Evolutionary conservation across 768 basidiomycete genomes (phyloP).

Genomic region (Phylloporus rhodoxanthus): DNA sequence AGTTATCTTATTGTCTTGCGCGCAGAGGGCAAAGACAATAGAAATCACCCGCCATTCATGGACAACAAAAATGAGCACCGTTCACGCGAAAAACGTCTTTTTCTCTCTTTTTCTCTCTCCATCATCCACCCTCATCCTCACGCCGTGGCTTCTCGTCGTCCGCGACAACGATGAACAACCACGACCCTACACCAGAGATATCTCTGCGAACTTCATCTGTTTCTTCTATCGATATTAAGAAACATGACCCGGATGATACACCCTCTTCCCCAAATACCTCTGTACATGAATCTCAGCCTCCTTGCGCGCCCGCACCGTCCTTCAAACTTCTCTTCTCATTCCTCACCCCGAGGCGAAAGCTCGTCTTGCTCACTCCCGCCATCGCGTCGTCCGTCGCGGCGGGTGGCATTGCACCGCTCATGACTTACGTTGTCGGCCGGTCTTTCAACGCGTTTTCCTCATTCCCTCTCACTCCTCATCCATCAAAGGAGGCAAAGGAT

Average conservation of each 20-base stretch:
- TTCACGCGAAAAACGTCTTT: background rate
- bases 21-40: conserved; percentile 19
- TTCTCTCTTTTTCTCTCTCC: conserved; percentile 11
- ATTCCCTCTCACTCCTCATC: conserved; percentile 42
- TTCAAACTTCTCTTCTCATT: conserved; percentile 64
- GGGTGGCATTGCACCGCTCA: conserved; percentile 75
- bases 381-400: conserved; percentile 53
- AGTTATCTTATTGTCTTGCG: conserved; percentile 22
- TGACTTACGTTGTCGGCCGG: conserved; percentile 76
- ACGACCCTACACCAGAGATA: conserved; percentile 21
- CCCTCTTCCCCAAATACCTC: conserved; percentile 10
- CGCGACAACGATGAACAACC: conserved; percentile 29
- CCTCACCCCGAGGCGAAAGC: conserved; percentile 49
- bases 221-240: conserved; percentile 19
- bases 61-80: conserved; percentile 21
- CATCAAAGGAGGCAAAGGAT: conserved; percentile 40
- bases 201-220: conserved; percentile 16
- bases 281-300: conserved; percentile 15
- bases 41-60: conserved; percentile 2
- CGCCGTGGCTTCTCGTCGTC: conserved; percentile 23
- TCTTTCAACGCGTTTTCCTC: conserved; percentile 67
- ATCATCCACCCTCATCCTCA: conserved; percentile 2
- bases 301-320: conserved; percentile 41
- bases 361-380: conserved; percentile 59
- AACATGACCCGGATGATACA: conserved; percentile 6